Evolutionary conservation across 257 asterid species (phyloP).

Genomic region (Ilex aquifolium): DNA sequence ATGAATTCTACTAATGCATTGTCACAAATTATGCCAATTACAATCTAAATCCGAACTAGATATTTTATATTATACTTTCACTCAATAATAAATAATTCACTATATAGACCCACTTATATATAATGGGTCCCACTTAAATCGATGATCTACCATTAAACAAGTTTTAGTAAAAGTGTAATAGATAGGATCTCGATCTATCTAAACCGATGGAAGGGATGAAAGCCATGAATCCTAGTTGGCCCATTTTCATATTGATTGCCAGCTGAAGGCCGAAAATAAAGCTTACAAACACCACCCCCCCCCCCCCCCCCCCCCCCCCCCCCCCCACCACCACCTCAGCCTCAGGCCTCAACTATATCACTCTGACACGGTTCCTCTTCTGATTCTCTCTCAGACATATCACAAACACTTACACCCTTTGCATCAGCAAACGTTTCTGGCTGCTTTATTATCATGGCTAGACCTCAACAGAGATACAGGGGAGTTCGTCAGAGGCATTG

Average conservation of each 20-base stretch:
- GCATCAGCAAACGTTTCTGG: not conserved
- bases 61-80: too few relatives aligned
- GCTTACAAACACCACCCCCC: slow-evolving; percentile 39
- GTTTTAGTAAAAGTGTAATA: too few relatives aligned
- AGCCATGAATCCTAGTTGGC: slow-evolving; percentile 32
- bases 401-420: not conserved
- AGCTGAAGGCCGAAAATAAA: slow-evolving; percentile 52
- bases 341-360: slow-evolving; percentile 1
- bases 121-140: too few relatives aligned
- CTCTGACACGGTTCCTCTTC: not conserved
- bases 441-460: slow-evolving; percentile 29
- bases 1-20: slow-evolving; percentile 14
- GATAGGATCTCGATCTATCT: too few relatives aligned
- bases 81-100: too few relatives aligned
- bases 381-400: not conserved
- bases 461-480: slow-evolving; percentile 58
- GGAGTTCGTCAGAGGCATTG: slow-evolving; percentile 83
- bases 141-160: too few relatives aligned
- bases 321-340: too few relatives aligned
- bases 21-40: not conserved
- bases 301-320: too few relatives aligned
- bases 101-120: too few relatives aligned
- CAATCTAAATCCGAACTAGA: not conserved
- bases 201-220: too few relatives aligned
- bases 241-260: slow-evolving; percentile 30